phyloP scores from a whole-genome alignment of 331 rosid species.

The Quercus phellos region DNA sequence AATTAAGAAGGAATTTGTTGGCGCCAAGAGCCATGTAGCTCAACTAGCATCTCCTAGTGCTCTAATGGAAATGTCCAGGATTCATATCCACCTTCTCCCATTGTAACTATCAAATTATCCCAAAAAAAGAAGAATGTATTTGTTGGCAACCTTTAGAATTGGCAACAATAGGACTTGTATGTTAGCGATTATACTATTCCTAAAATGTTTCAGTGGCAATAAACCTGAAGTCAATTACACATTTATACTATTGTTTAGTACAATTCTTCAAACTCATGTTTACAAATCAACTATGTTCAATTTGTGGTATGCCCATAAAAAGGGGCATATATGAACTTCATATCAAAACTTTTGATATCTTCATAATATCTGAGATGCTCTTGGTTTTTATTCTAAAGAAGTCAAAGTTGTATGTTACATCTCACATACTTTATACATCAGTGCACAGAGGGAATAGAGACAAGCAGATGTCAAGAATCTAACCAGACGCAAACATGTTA shows the following conservation, averaged over 20 bases:
- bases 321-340: not conserved
- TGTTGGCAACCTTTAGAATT: not conserved
- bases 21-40: no score
- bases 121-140: not conserved
- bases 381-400: not conserved
- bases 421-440: conserved; percentile 26
- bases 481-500: conserved; percentile 8
- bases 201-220: not conserved
- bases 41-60: no score
- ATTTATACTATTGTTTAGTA: not conserved
- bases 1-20: not conserved
- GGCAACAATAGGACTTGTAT: not conserved
- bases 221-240: not conserved
- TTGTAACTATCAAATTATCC: no score
- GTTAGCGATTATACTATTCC: not conserved
- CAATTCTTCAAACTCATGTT: not conserved
- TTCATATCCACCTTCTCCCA: no score
- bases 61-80: no score
- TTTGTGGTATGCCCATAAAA: not conserved
- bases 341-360: not conserved
- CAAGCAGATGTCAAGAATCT: conserved; percentile 17
- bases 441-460: conserved; percentile 30
- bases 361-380: not conserved
- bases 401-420: not conserved
- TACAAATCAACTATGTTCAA: not conserved